Percentiles rank a stretch among this genome's conserved stretches.
Evolutionary conservation across 768 basidiomycete genomes (phyloP).

Genomic region (Termitomyces sp.): DNA sequence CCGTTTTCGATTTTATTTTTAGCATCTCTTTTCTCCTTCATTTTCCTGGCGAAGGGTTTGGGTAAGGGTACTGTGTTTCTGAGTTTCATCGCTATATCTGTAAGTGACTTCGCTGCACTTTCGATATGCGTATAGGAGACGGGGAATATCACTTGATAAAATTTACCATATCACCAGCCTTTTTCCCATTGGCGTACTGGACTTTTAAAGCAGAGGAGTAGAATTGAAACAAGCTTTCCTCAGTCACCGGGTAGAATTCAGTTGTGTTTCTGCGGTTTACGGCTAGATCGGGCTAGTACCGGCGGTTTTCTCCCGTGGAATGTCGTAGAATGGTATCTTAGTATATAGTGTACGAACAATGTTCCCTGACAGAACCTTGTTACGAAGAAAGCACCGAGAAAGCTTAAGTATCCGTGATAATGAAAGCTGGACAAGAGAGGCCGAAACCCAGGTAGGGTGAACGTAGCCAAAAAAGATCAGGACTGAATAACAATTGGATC

Average conservation of each 20-base stretch:
- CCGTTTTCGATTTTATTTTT: too few relatives aligned
- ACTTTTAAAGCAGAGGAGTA: constrained; percentile 32
- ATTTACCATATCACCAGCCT: constrained; percentile 57
- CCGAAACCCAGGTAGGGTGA: background rate
- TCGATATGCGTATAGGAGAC: constrained; percentile 49
- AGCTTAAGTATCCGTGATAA: constrained; percentile 26
- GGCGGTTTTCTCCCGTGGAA: constrained; percentile 26
- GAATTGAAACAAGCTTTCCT: constrained; percentile 8
- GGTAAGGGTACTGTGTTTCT: constrained; percentile 41
- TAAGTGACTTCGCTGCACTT: constrained; percentile 55
- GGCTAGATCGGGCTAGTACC: background rate
- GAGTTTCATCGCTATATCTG: constrained; percentile 52
- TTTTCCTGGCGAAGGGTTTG: too few relatives aligned
- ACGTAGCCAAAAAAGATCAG: too few relatives aligned
- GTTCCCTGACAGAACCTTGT: too few relatives aligned
- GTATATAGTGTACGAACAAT: too few relatives aligned
- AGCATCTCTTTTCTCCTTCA: too few relatives aligned
- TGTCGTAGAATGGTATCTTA: constrained; percentile 40
- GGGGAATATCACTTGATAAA: constrained; percentile 42
- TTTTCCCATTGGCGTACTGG: constrained; percentile 42
- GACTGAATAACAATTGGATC: too few relatives aligned
- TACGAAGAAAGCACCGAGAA: too few relatives aligned
- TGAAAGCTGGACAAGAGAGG: constrained; percentile 17
- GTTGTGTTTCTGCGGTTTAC: background rate
- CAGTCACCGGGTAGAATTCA: constrained; percentile 23